Evolutionary conservation across 108 stramenopile genomes (phyloP), one percentile per base, ranked within the genome.

Genomic region (Fragilaria radians): DNA sequence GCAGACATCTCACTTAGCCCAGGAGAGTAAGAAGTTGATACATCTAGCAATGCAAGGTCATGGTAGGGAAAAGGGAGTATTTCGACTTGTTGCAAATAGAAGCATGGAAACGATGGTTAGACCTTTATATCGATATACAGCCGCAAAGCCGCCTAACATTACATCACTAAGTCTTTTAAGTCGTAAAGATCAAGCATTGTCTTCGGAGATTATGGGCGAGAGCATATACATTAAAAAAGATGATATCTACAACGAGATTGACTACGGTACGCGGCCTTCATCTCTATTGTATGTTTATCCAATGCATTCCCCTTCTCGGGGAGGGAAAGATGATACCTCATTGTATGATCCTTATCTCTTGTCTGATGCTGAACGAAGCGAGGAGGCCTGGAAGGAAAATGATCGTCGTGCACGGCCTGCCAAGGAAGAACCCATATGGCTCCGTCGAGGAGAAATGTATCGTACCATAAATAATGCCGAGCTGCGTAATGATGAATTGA

Each of bases 391-490:
- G 81, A 73, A 72, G 47, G 73, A 58, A 52, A 86, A 74, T 62
- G 85, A 84, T 62, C 59, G 58, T 33, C 51, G 65, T 53, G 83
- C 86, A 0, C 74, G 91, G 5, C 91, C 91, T 23, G 69, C 87
- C 4, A 89, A 85, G 54, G 91, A 93, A 67, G 91, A 93, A 32
- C 78, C 76, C 0, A 46, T 93, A 4, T 93, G 91, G 91, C 45
- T 89, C 14, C 65, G 91, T 2, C 74, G 80, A 11, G 85, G 79
- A 21, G 86, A 93, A 0, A 68, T 57, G 32, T 32, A 52, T 28
- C 31, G 59, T 19, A 55, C 32, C 14, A 49, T 62, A 5, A 73
- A 60, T 45, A 57, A 51, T 5, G 54, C 45, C 24, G 65, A 73
- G 11, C 54, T 42, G 14, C 7, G 7, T 7, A 42, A 42, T 7